These are phyloP conservation scores for Caryocar brasiliense DNA, from an alignment of 441 rosid genomes.

Conservation along the genomic window DNA sequence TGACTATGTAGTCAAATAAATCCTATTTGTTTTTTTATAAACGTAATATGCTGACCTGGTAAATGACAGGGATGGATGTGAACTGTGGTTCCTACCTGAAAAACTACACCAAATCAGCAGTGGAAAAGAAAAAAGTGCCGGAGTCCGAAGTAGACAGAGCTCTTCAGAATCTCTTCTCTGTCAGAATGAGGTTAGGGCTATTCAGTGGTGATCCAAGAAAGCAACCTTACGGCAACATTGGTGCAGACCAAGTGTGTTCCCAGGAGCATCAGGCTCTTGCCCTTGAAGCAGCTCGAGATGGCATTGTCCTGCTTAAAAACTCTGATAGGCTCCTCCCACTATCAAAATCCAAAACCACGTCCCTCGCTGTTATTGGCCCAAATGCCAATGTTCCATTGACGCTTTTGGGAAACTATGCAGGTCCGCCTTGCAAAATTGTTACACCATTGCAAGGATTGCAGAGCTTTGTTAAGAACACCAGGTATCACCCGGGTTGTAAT, in stretches of 20 bases:
- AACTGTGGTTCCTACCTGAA: constrained; percentile 61
- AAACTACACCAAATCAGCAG: constrained; percentile 61
- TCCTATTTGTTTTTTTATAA: too few relatives aligned
- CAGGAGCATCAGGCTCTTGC: constrained; percentile 62
- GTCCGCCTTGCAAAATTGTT: constrained; percentile 45
- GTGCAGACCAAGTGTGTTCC: constrained; percentile 50
- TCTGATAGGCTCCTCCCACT: constrained; percentile 39
- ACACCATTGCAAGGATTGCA: constrained; percentile 58
- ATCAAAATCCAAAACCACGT: constrained; percentile 23
- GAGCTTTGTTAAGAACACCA: constrained; percentile 31
- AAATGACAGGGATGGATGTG: constrained; percentile 65
- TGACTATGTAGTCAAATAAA: too few relatives aligned
- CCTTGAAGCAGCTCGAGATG: constrained; percentile 70
- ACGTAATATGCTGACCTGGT: too few relatives aligned
- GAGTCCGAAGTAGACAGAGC: constrained; percentile 62
- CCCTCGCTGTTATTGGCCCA: constrained; percentile 75
- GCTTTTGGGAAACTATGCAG: constrained; percentile 66
- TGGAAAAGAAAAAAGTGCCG: constrained; percentile 42
- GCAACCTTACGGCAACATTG: constrained; percentile 50
- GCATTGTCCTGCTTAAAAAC: constrained; percentile 74
- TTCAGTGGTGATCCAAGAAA: constrained; percentile 58
- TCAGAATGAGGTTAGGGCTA: constrained; percentile 75
- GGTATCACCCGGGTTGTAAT: constrained; percentile 47
- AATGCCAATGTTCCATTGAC: constrained; percentile 42
- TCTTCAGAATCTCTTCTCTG: constrained; percentile 53